Conservation (phyloP, 805 yeast species). For the Clavispora carvajalis region DNA sequence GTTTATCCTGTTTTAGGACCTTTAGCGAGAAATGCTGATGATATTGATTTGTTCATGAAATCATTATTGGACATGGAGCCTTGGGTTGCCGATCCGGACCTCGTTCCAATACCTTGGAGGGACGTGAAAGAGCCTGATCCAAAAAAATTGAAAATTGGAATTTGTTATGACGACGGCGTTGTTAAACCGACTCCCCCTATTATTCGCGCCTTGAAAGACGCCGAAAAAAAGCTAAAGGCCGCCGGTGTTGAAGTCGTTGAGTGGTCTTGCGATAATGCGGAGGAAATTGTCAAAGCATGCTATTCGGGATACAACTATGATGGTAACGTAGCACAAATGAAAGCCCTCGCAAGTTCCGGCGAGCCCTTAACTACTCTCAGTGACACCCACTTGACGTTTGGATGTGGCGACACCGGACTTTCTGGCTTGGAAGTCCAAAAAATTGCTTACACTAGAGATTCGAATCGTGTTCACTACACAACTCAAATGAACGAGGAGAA, state of each 20-base stretch:
- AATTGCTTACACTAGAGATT: slow-evolving; percentile 10
- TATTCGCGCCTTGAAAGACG: slow-evolving; percentile 11
- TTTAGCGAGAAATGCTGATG: slow-evolving; percentile 14
- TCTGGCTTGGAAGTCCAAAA: slow-evolving; percentile 13
- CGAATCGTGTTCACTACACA: slow-evolving; percentile 10
- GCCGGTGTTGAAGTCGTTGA: slow-evolving; percentile 15
- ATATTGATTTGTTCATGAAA: slow-evolving; percentile 14
- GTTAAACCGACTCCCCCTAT: slow-evolving; percentile 18
- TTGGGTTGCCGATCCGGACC: slow-evolving; percentile 12
- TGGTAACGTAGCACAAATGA: slow-evolving; percentile 12
- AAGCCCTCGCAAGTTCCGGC: slow-evolving; percentile 8
- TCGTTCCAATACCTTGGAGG: slow-evolving; percentile 15
- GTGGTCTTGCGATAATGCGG: slow-evolving; percentile 12
- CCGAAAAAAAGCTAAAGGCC: slow-evolving; percentile 6
- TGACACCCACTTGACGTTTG: slow-evolving; percentile 9
- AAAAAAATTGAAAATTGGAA: slow-evolving; percentile 10
- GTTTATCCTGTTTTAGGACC: slow-evolving; percentile 14
- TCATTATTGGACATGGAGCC: slow-evolving; percentile 12
- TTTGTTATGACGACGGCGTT: slow-evolving; percentile 14
- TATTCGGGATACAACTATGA: slow-evolving; percentile 14
- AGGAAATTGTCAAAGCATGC: slow-evolving; percentile 11
- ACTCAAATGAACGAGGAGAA: slow-evolving; percentile 8
- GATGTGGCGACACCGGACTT: slow-evolving; percentile 15
- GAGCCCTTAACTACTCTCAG: slow-evolving; percentile 12
- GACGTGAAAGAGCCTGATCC: slow-evolving; percentile 8